These are phyloP conservation scores for Hypoxylon perforatum DNA, from an alignment of 495 filamentous ascomycete genomes.

Conservation along the genomic window DNA sequence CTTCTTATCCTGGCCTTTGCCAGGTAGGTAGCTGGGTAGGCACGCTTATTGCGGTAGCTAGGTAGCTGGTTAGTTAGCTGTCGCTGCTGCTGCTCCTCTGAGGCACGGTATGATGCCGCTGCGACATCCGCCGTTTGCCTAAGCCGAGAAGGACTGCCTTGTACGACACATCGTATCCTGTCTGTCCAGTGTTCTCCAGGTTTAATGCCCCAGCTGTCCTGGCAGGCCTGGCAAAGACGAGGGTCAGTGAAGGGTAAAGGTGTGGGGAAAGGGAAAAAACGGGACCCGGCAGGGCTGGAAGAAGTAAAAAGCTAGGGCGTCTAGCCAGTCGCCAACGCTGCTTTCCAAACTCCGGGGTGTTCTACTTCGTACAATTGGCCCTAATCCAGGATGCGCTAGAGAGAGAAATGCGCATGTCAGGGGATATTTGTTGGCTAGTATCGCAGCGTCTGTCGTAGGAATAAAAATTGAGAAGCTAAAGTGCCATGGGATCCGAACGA, in stretches of 20 bases:
- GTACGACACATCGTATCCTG: slow-evolving; percentile 24
- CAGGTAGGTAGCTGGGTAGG: too few species aligned
- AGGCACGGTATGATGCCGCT: slow-evolving; percentile 5
- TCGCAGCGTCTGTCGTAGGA: neutral
- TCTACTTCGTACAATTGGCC: slow-evolving; percentile 11
- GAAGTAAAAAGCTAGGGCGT: slow-evolving; percentile 5
- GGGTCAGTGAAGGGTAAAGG: slow-evolving; percentile 22
- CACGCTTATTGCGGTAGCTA: neutral
- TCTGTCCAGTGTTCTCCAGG: slow-evolving; percentile 6
- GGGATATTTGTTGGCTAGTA: slow-evolving; percentile 12
- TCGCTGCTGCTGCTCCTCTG: slow-evolving; percentile 6
- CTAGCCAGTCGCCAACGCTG: slow-evolving; percentile 9
- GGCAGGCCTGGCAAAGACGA: slow-evolving; percentile 18
- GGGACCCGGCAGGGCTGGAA: slow-evolving; percentile 24
- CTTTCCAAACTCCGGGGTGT: slow-evolving; percentile 21
- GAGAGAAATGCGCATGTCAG: slow-evolving; percentile 13
- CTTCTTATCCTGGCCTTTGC: slow-evolving; percentile 26
- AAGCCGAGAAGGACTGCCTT: slow-evolving; percentile 29
- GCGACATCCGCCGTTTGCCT: slow-evolving; percentile 36
- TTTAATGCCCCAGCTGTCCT: too few species aligned
- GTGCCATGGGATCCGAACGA: slow-evolving; percentile 9
- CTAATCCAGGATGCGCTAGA: neutral
- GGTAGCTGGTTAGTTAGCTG: neutral
- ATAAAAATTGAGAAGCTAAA: neutral
- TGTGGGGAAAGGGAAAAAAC: slow-evolving; percentile 36